These are phyloP conservation scores for Kodamaea sagamina DNA, from an alignment of 805 yeast species.

Conservation along the genomic window DNA sequence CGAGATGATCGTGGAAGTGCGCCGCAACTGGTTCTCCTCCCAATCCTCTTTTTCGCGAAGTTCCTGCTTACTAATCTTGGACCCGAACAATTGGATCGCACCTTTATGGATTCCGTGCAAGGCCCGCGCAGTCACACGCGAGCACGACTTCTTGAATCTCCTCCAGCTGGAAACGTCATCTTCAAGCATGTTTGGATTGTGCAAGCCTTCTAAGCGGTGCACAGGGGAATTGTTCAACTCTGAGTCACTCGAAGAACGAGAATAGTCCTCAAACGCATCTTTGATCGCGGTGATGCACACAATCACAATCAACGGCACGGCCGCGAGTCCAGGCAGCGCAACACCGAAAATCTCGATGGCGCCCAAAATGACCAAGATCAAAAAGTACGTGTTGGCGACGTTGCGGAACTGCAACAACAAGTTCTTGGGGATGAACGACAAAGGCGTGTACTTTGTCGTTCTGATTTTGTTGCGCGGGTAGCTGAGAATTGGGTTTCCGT, in stretches of 20 bases:
- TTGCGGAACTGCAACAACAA: constrained; percentile 55
- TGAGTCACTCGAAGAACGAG: constrained; percentile 62
- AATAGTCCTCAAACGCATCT: constrained; percentile 77
- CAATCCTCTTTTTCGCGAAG: constrained; percentile 12
- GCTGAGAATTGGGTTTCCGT: constrained; percentile 34
- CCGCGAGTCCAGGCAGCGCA: constrained; percentile 67
- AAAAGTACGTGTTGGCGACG: constrained; percentile 61
- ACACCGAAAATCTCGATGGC: constrained; percentile 64
- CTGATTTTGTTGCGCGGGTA: constrained; percentile 61
- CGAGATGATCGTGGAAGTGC: constrained; percentile 42
- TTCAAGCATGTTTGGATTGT: constrained; percentile 57
- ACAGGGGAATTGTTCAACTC: constrained; percentile 70
- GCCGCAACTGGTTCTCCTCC: constrained; percentile 31
- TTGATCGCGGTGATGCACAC: constrained; percentile 72
- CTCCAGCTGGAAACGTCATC: constrained; percentile 67
- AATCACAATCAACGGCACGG: constrained; percentile 80
- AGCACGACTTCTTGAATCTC: constrained; percentile 56
- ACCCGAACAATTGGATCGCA: constrained; percentile 6
- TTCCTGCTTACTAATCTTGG: constrained; percentile 7
- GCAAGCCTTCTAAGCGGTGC: constrained; percentile 53
- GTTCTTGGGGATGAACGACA: constrained; percentile 59
- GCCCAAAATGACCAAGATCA: constrained; percentile 56
- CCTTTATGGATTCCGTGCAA: constrained; percentile 22
- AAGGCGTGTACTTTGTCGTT: constrained; percentile 63
- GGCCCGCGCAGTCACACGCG: not conserved